Base-by-base conservation (phyloP, 345 rosid genomes). In the Arabidopsis thaliana region DNA sequence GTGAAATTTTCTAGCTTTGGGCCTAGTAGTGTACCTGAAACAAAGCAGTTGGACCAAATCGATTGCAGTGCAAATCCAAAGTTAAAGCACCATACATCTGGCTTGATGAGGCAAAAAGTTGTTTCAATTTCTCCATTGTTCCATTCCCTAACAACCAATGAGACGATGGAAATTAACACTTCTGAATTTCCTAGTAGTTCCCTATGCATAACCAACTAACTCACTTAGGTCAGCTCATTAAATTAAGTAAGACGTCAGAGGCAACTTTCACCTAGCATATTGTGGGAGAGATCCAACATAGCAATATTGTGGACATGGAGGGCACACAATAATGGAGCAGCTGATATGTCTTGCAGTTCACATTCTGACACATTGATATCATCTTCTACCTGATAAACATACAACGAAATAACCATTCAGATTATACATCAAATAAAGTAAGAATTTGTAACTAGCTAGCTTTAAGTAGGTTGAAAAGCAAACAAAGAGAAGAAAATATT, bases 11-110 rank as follows among this genome's bases (percentile, higher is more conserved):
- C 70, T 53, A 82, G 66, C 37, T 68, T 37, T 79, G 67, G 34
- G 41, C 56, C 37, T 30, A 67, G 24, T 53, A 65, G 53, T 51
- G 63, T 58, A 94, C 99, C 96, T 94, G 97, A 85, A 90, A 92
- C 85, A 94, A 84, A 68, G 97, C 84, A 40, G 92, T 84, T 59
- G 99, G 91, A 79, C 97, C 99, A 81, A 92, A 94, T 38, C 91
- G 93, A 78, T 94, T 94, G 88, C 92, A 88, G 78, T 94, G 99
- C 83, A 94, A 82, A 76, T 94, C 99, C 87, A 94, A 85, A 79
- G 89, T 87, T 78, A 95, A 74, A 68, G 84, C 93, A 61, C 93
- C 91, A 75, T 90, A 90, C 69, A 73, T 87, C 84, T 87, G 96
- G 71, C 84, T 88, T 74, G 96, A 83, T 71, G 87, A 82, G 62